Evolutionary conservation across 768 basidiomycete genomes (phyloP).

Genomic region (Suillus occidentalis): DNA sequence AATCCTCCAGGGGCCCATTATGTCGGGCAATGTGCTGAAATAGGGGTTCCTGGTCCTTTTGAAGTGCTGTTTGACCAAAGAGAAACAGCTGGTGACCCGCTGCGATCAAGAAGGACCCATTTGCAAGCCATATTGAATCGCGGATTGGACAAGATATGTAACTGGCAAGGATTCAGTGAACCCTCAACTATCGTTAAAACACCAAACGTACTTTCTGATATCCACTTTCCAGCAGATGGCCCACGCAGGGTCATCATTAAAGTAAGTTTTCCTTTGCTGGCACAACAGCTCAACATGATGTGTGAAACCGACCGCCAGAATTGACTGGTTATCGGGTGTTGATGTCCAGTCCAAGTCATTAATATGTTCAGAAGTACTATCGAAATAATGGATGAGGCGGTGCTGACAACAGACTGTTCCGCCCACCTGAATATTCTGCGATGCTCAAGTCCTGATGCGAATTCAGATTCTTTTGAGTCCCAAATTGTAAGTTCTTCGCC

Average conservation of each 20-base stretch:
- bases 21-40: conserved; percentile 81
- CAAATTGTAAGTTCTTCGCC: conserved; percentile 90
- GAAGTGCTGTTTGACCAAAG: conserved; percentile 52
- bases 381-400: neutral
- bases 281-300: conserved; percentile 84
- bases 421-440: conserved; percentile 58
- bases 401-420: conserved; percentile 3
- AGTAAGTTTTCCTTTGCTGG: conserved; percentile 91
- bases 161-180: conserved; percentile 37
- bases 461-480: conserved; percentile 95
- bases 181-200: neutral
- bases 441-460: conserved; percentile 87
- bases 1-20: conserved; percentile 87
- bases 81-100: conserved; percentile 83
- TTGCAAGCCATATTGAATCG: conserved; percentile 90
- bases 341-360: conserved; percentile 93
- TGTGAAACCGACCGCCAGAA: conserved; percentile 85
- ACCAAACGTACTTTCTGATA: conserved; percentile 56
- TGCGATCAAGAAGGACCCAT: conserved; percentile 79
- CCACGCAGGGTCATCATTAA: conserved; percentile 82
- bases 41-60: conserved; percentile 35
- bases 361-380: conserved; percentile 51
- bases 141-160: conserved; percentile 76
- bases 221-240: conserved; percentile 68
- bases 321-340: conserved; percentile 86